These are phyloP conservation scores for Pilasporangium apinafurcum DNA, from an alignment of 352 stramenopile genomes.

Conservation along the genomic window DNA sequence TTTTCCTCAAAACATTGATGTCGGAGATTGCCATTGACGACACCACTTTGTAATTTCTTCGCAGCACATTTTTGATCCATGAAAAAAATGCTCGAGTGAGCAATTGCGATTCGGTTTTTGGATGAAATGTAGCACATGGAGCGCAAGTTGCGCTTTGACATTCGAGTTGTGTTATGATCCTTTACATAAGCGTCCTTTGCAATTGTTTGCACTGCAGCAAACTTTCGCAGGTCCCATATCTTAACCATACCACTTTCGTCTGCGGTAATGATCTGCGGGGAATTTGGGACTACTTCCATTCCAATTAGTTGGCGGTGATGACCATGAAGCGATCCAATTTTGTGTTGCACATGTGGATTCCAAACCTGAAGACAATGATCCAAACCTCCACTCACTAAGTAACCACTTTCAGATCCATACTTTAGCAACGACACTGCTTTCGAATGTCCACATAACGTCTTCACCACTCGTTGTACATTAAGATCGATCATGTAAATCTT, in stretches of 20 bases:
- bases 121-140: conserved; percentile 25
- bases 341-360: conserved; percentile 55
- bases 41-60: neutral
- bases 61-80: conserved; percentile 25
- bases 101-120: conserved; percentile 30
- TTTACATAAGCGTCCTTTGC: conserved; percentile 25
- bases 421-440: conserved; percentile 34
- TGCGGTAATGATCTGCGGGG: conserved; percentile 41
- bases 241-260: conserved; percentile 46
- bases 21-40: too few species aligned
- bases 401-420: conserved; percentile 41
- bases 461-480: conserved; percentile 9
- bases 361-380: conserved; percentile 53
- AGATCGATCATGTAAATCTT: conserved; percentile 62
- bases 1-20: conserved; percentile 1
- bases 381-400: conserved; percentile 45
- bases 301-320: conserved; percentile 44
- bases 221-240: conserved; percentile 51
- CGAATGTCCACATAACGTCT: conserved; percentile 28
- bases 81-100: conserved; percentile 50
- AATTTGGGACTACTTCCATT: conserved; percentile 33
- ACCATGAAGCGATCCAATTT: conserved; percentile 35
- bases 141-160: conserved; percentile 8
- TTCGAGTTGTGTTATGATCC: conserved; percentile 5
- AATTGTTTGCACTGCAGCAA: conserved; percentile 30